Evolutionary conservation across 2,329 filamentous ascomycete species (phyloP), one percentile per base, ranked within the genome.

Genomic region (Talaromyces marneffei): DNA sequence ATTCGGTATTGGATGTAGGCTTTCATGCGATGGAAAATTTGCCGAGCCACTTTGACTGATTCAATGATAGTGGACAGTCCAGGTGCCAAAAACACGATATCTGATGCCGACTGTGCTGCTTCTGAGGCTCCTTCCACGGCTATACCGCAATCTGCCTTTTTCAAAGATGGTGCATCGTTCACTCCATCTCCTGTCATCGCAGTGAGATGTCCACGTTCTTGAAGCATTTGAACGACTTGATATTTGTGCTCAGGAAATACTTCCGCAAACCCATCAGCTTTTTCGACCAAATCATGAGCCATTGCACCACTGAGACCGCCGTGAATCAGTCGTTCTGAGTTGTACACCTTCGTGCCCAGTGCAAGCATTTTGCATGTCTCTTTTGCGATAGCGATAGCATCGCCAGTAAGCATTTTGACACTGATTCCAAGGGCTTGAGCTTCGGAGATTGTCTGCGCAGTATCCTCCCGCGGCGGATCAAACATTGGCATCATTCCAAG

Each of bases 281-380:
- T 85, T 78, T 91, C 88, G 63, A 90, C 87, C 20, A 91, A 82
- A 72, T 91, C 88, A 75, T 90, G 85, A 74, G 89, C 86, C 66
- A 88, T 88, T 63, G 85, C 85, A 65, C 88, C 88, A 62, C 85
- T 84, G 48, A 91, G 82, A 75, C 88, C 88, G 71, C 87, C 87
- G 74, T 90, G 86, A 67, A 91, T 90, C 64, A 91, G 82, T 77
- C 87, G 88, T 68, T 89, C 86, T 44, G 88, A 91, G 79, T 90
- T 90, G 79, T 90, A 91, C 64, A 91, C 88, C 79, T 91, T 91
- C 66, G 88, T 90, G 62, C 88, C 88, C 59, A 91, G 82, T 63
- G 87, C 86, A 68, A 91, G 81, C 86, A 91, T 90, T 77, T 90
- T 90, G 82, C 88, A 91, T 63, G 88, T 91, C 77, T 91, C 88